Evolutionary conservation across 2,329 filamentous ascomycete genomes (phyloP).

Genomic region (Colletotrichum sp.): DNA sequence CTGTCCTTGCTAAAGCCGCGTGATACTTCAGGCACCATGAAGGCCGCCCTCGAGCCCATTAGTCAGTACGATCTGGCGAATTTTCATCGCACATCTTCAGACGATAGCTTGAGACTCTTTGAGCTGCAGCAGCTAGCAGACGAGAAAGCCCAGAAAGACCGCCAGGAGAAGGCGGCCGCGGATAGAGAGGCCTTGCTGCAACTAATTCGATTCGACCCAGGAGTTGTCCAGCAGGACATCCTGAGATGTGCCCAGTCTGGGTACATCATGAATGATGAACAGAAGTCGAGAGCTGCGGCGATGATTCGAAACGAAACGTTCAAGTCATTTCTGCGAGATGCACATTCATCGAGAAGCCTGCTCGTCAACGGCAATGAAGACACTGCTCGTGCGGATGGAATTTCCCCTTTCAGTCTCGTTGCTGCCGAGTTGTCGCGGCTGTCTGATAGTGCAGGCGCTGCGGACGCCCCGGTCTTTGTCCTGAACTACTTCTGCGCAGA

Average conservation of each 20-base stretch:
- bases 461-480: neutral
- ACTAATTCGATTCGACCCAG: neutral
- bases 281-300: neutral
- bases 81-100: neutral
- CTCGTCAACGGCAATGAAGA: neutral
- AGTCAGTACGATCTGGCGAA: neutral
- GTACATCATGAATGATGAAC: neutral
- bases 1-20: neutral
- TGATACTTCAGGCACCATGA: neutral
- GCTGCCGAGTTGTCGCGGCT: neutral
- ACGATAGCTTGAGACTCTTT: neutral
- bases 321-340: neutral
- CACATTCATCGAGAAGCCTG: neutral
- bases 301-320: neutral
- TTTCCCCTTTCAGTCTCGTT: conserved; percentile 4
- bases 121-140: neutral
- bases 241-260: neutral
- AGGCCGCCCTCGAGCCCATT: neutral
- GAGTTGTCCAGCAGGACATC: neutral
- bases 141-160: neutral
- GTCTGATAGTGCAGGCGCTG: neutral
- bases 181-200: neutral
- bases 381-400: neutral
- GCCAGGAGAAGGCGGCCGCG: neutral
- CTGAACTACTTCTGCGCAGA: neutral